Base-by-base conservation (phyloP, 2,329 filamentous ascomycete genomes). In the Neofusicoccum cordaticola region DNA sequence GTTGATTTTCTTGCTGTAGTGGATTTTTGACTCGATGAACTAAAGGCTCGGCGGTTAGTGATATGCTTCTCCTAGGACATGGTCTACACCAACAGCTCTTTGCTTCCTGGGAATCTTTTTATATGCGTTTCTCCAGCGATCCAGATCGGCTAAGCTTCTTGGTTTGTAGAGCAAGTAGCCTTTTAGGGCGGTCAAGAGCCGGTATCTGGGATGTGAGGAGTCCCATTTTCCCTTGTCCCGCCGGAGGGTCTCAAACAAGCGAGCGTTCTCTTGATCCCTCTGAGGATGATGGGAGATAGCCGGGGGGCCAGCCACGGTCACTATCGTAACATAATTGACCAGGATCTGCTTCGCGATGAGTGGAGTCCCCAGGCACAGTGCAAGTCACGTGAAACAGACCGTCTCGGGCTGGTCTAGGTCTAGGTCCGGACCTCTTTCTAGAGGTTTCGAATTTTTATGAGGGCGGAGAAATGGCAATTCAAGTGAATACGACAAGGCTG, bases 1-100 rank as follows among this genome's bases (percentile, higher is more conserved):
- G 13, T 77, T 72, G 17, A 86, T 80, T 67, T 84, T 86, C 47
- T 73, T 68, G 8, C 35, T 64, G 47, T 74, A 74, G 2, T 65
- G 42, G 8, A 71, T 60, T 1, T 65, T 67, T 13, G 62, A 61
- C 35, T 73, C 71, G 8, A 74, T 52, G 0, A 61, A 66, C 70
- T 73, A 6, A 37, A 15, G 35, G 6, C 1, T 34, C 4, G 3
- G 31, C 12, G 1, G 1, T 11, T 4, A 12, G 6, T 13, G 39
- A 12, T 50, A 50, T 68, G 11, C 47, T 15, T 12, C 5, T 8
- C 2, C 4, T 13, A 17, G 34, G 9, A 39, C 5, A 52, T 1
- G 42, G 9, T 13, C 5, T 44, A 2, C 31, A 13, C 45, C 3
- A 19, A 48, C 41, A 7, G 11, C 27, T 39, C 71, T 63, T 70